Conservation (phyloP, 805 yeast species). For the Priceomyces haplophilus region DNA sequence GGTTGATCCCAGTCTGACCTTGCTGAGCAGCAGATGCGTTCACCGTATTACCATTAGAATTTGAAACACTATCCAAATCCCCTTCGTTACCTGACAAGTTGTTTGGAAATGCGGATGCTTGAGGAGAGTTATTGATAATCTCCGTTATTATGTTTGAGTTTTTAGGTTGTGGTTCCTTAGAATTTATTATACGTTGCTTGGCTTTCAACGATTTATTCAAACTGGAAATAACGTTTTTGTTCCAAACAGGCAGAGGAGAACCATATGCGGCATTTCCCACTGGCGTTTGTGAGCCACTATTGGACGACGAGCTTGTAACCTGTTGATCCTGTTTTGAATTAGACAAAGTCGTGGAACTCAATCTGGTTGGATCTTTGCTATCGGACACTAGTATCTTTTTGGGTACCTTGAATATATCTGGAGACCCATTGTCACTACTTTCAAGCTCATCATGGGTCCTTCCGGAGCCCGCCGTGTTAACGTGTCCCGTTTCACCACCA, state of each 20-base stretch:
- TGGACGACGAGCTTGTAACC: background rate
- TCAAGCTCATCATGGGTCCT: background rate
- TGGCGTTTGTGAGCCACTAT: background rate
- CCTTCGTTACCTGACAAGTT: slow-evolving; percentile 6
- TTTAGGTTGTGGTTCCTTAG: slow-evolving; percentile 37
- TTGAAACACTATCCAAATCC: slow-evolving; percentile 6
- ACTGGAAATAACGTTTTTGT: slow-evolving; percentile 34
- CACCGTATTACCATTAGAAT: background rate
- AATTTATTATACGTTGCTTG: slow-evolving; percentile 37
- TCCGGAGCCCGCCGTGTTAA: background rate
- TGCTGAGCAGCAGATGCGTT: background rate
- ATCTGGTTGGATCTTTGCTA: slow-evolving; percentile 1
- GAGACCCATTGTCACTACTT: slow-evolving; percentile 1
- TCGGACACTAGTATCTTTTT: slow-evolving; percentile 9
- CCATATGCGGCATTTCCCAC: background rate
- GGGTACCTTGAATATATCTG: slow-evolving; percentile 10
- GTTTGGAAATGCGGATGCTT: slow-evolving; percentile 18
- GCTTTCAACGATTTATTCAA: slow-evolving; percentile 43
- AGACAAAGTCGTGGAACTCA: background rate
- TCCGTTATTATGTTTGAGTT: slow-evolving; percentile 34
- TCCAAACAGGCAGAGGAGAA: slow-evolving; percentile 6
- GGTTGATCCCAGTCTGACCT: slow-evolving; percentile 1
- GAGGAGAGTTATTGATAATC: slow-evolving; percentile 36
- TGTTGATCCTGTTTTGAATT: slow-evolving; percentile 1
- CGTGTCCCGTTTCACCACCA: background rate